Evolutionary conservation across 106 monocot species (phyloP), one percentile per base, ranked within the genome.

Genomic region (Dactylorhiza incarnata): DNA sequence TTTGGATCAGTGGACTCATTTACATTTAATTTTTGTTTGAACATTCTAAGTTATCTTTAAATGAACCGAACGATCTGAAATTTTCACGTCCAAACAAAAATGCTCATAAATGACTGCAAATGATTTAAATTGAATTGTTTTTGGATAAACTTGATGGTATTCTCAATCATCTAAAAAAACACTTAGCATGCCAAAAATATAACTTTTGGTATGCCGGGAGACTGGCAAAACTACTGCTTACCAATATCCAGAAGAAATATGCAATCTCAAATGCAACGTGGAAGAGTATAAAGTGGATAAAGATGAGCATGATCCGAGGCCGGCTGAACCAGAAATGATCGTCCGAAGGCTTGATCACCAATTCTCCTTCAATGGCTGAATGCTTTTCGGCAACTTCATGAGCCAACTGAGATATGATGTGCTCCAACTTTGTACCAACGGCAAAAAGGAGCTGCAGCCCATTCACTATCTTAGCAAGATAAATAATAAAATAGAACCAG

Each of bases 351-450:
- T 68, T 85, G 12, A 93, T 82, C 14, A 93, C 74, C 76, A 93
- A 68, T 22, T 90, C 87, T 48, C 93, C 93, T 71, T 85, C 74
- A 24, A 93, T 82, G 48, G 82, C 85, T 45, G 73, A 71, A 52
- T 90, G 83, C 47, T 90, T 93, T 65, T 93, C 89, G 16, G 93
- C 93, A 76, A 93, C 87, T 22, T 93, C 87, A 74, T 86, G 87
- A 52, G 93, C 89, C 56, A 93, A 74, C 75, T 84, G 78, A 58
- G 78, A 48, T 48, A 93, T 87, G 46, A 93, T 82, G 48, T 87
- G 85, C 76, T 90, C 93, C 73, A 93, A 71, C 70, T 93, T 93
- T 0, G 87, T 87, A 1, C 93, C 93, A 20, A 89, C 75, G 49
- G 84, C 78, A 63, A 93, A 83, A 54, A 92, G 79, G 74, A 89